Evolutionary conservation across 2,329 filamentous ascomycete genomes (phyloP).

Genomic region (Aspergillus glaucus): DNA sequence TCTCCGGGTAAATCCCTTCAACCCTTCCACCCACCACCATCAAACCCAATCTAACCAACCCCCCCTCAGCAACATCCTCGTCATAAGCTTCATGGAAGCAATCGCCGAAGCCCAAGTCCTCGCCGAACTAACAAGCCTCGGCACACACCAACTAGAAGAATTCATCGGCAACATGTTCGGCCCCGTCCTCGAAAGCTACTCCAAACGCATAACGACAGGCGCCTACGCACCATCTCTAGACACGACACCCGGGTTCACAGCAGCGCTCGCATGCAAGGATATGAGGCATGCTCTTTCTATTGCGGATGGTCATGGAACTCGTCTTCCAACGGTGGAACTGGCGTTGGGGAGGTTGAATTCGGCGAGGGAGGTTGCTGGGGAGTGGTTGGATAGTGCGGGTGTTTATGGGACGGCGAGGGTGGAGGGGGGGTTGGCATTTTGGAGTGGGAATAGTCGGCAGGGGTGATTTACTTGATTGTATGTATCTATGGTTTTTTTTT

Average conservation of each 20-base stretch:
- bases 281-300: constrained; percentile 8
- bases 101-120: constrained; percentile 47
- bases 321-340: neutral
- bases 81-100: constrained; percentile 45
- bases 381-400: constrained; percentile 10
- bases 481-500: too few relatives aligned
- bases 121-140: constrained; percentile 42
- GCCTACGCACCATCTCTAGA: constrained; percentile 12
- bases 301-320: neutral
- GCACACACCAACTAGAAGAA: constrained; percentile 35
- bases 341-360: neutral
- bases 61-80: constrained; percentile 41
- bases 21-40: neutral
- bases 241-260: constrained; percentile 9
- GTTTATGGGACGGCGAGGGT: constrained; percentile 9
- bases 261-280: constrained; percentile 9
- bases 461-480: neutral
- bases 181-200: constrained; percentile 10
- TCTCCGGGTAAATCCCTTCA: constrained; percentile 23
- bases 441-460: constrained; percentile 10
- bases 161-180: constrained; percentile 30
- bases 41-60: constrained; percentile 1
- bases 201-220: constrained; percentile 12
- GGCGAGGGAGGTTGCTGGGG: constrained; percentile 10
- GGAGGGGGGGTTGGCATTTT: constrained; percentile 9